Percentiles rank a stretch among this genome's conserved stretches.
These are phyloP conservation scores for Rhododendron simsii DNA, from an alignment of 148 eudicot species.

Conservation along the genomic window DNA sequence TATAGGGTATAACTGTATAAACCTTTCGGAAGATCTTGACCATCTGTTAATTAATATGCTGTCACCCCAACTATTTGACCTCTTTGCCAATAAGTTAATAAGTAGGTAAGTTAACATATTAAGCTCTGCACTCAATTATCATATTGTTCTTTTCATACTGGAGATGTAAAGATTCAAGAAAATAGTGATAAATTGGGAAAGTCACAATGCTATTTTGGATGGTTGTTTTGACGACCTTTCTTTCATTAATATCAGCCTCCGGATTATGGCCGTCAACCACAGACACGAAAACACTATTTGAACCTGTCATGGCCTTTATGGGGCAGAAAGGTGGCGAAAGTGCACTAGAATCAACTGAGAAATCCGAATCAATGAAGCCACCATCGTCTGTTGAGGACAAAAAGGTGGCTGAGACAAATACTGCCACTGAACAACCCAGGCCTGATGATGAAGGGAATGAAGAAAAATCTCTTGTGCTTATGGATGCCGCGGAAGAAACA, in stretches of 20 bases:
- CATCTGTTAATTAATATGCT: background rate
- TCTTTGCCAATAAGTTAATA: background rate
- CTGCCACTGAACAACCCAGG: constrained; percentile 19
- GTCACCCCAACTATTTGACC: background rate
- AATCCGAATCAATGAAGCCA: constrained; percentile 27
- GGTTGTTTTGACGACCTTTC: background rate
- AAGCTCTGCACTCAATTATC: background rate
- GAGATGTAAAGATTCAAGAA: background rate
- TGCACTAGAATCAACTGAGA: constrained; percentile 28
- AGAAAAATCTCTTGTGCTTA: constrained; percentile 17
- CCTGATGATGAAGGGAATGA: constrained; percentile 21
- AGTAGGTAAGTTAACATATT: background rate
- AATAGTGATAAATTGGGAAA: background rate
- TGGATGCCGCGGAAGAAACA: constrained; percentile 13
- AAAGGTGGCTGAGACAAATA: constrained; percentile 24
- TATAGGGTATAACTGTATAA: background rate
- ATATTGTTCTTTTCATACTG: background rate
- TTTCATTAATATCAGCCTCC: constrained; percentile 34
- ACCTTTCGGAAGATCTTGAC: background rate
- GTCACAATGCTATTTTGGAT: background rate
- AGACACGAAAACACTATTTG: constrained; percentile 47
- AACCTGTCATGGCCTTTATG: constrained; percentile 68
- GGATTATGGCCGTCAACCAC: constrained; percentile 58
- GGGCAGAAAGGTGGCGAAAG: constrained; percentile 59
- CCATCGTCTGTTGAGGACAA: constrained; percentile 31